Evolutionary conservation across 257 asterid species (phyloP).

Genomic region (Fraxinus quadrangulata): DNA sequence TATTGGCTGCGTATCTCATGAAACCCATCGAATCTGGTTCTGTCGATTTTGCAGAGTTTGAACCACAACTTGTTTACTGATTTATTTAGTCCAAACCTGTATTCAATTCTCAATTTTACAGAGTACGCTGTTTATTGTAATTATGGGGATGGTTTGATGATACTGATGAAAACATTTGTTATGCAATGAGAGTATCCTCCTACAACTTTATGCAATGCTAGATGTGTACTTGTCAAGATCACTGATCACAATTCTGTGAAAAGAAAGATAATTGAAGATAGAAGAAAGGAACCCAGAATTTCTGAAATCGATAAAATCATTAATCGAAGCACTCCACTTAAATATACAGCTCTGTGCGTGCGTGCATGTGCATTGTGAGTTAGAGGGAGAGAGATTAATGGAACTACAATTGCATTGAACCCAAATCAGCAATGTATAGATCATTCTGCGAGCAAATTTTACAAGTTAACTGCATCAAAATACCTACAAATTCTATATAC

Average conservation of each 20-base stretch:
- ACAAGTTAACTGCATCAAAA: background rate
- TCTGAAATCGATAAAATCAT: background rate
- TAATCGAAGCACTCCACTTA: background rate
- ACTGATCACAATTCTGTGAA: background rate
- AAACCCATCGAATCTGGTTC: slow-evolving; percentile 97
- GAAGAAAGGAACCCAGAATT: background rate
- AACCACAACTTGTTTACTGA: slow-evolving; percentile 73
- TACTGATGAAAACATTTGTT: background rate
- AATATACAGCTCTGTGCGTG: background rate
- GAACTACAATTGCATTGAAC: background rate
- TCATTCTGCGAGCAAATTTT: slow-evolving; percentile 1
- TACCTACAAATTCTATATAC: slow-evolving; percentile 25
- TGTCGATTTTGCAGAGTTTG: slow-evolving; percentile 86
- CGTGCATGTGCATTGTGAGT: background rate
- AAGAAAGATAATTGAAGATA: background rate
- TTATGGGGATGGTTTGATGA: background rate
- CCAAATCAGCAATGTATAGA: background rate
- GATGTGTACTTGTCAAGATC: background rate
- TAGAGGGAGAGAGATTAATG: background rate
- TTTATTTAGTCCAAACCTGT: slow-evolving; percentile 1
- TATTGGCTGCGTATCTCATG: slow-evolving; percentile 88
- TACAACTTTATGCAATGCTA: background rate
- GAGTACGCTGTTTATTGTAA: slow-evolving; percentile 1
- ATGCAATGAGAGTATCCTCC: slow-evolving; percentile 3
- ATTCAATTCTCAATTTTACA: background rate